phyloP scores from a whole-genome alignment of 176 grass and related monocot genomes.

The Oryza glumipatula region DNA sequence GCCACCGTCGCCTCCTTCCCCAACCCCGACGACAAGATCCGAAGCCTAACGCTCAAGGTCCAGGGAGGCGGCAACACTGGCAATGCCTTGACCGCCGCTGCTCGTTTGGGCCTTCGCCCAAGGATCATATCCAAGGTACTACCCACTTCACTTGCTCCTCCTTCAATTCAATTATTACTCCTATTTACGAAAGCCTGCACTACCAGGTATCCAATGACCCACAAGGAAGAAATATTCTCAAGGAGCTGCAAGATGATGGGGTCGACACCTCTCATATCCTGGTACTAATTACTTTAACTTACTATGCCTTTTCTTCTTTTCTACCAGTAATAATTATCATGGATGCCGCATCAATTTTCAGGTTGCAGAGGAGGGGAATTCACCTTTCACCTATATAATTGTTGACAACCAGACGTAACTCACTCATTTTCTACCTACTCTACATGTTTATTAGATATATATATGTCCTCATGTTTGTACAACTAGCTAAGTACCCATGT shows the following conservation, averaged over 20 bases:
- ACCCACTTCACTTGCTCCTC: background rate
- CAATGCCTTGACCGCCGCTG: conserved; percentile 83
- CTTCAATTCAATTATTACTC: background rate
- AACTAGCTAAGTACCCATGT: no score
- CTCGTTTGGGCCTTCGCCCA: conserved; percentile 68
- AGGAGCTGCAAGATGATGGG: conserved; percentile 73
- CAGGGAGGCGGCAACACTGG: conserved; percentile 88
- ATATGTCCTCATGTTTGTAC: no score
- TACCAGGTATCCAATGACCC: conserved; percentile 66
- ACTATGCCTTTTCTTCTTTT: background rate
- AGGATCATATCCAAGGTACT: conserved; percentile 77
- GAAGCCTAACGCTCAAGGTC: conserved; percentile 81
- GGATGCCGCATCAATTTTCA: conserved; percentile 42
- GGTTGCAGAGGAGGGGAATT: conserved; percentile 74
- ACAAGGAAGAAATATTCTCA: conserved; percentile 64
- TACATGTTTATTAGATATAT: background rate
- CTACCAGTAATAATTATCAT: background rate
- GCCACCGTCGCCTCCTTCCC: conserved; percentile 87
- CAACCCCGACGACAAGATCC: conserved; percentile 93
- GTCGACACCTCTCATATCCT: conserved; percentile 76
- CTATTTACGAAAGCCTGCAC: background rate
- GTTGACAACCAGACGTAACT: conserved; percentile 93
- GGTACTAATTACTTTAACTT: conserved; percentile 35
- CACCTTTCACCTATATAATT: conserved; percentile 95
- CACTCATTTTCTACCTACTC: background rate